Evolutionary conservation across 768 basidiomycete species (phyloP).

Genomic region (Mycena chlorophos): DNA sequence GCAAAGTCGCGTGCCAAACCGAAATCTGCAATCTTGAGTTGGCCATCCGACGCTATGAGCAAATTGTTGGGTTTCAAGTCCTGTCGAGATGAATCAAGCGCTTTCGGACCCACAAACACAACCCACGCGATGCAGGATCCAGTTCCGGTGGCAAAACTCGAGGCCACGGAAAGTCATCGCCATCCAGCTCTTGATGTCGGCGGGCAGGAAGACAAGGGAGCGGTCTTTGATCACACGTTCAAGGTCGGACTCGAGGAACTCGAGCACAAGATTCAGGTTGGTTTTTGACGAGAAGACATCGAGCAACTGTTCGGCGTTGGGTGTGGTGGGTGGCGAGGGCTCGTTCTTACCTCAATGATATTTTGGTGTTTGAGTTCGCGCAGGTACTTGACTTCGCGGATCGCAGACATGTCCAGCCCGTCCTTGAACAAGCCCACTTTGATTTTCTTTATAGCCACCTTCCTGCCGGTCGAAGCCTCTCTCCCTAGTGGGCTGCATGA

Average conservation of each 20-base stretch:
- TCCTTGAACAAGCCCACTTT: slow-evolving; percentile 97
- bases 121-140: slow-evolving; percentile 85
- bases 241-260: slow-evolving; percentile 93
- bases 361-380: slow-evolving; percentile 93
- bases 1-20: slow-evolving; percentile 96
- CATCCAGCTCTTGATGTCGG: slow-evolving; percentile 99
- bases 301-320: slow-evolving; percentile 59
- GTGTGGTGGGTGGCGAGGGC: neutral
- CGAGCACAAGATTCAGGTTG: slow-evolving; percentile 95
- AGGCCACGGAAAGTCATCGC: slow-evolving; percentile 96
- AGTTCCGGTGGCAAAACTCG: slow-evolving; percentile 98
- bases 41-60: slow-evolving; percentile 86
- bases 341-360: slow-evolving; percentile 82
- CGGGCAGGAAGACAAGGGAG: slow-evolving; percentile 86
- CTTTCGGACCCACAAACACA: neutral
- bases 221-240: slow-evolving; percentile 97
- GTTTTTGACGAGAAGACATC: slow-evolving; percentile 97
- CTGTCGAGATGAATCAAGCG: slow-evolving; percentile 40
- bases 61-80: slow-evolving; percentile 99
- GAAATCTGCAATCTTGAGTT: slow-evolving; percentile 97
- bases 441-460: slow-evolving; percentile 97
- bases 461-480: slow-evolving; percentile 71
- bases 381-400: slow-evolving; percentile 96
- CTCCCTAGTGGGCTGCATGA: slow-evolving; percentile 49
- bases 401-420: slow-evolving; percentile 97